Evolutionary conservation across 2,329 filamentous ascomycete species (phyloP).

Genomic region (Stagonosporopsis chrysanthemi): DNA sequence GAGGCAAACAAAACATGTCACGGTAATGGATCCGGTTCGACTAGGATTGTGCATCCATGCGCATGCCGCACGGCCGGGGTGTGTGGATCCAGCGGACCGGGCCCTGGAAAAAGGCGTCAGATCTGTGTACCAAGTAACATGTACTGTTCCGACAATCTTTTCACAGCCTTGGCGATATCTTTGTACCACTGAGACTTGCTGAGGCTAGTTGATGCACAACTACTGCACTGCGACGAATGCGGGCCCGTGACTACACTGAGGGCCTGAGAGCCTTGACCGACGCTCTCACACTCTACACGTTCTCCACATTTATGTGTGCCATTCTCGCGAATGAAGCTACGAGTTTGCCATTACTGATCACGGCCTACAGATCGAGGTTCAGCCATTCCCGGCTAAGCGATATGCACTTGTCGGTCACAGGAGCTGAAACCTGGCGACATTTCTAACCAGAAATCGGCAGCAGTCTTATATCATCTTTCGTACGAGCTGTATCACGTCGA

Average conservation of each 20-base stretch:
- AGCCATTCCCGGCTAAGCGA: slow-evolving; percentile 16
- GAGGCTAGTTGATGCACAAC: slow-evolving; percentile 32
- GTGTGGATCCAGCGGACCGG: slow-evolving; percentile 37
- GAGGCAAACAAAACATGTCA: slow-evolving; percentile 25
- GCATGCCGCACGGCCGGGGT: slow-evolving; percentile 26
- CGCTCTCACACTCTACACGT: slow-evolving; percentile 25
- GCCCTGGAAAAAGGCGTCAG: slow-evolving; percentile 34
- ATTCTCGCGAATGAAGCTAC: slow-evolving; percentile 40
- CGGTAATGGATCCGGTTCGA: slow-evolving; percentile 37
- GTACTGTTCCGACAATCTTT: slow-evolving; percentile 37
- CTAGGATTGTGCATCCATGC: slow-evolving; percentile 19
- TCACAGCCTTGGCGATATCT: slow-evolving; percentile 47
- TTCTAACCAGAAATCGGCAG: not conserved
- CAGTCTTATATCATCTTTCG: slow-evolving; percentile 7
- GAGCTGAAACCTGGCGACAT: slow-evolving; percentile 4
- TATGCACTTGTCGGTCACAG: slow-evolving; percentile 12
- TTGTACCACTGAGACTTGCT: slow-evolving; percentile 40
- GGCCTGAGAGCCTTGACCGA: slow-evolving; percentile 25
- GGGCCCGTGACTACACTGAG: slow-evolving; percentile 33
- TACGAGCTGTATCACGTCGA: not conserved
- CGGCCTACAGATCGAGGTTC: slow-evolving; percentile 7
- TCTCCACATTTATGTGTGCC: slow-evolving; percentile 25
- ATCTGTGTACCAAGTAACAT: slow-evolving; percentile 37
- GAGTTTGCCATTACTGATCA: slow-evolving; percentile 28
- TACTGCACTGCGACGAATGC: slow-evolving; percentile 37